Evolutionary conservation across 495 filamentous ascomycete species (phyloP), one percentile per base, ranked within the genome.

Genomic region (Chaetomium tenue): DNA sequence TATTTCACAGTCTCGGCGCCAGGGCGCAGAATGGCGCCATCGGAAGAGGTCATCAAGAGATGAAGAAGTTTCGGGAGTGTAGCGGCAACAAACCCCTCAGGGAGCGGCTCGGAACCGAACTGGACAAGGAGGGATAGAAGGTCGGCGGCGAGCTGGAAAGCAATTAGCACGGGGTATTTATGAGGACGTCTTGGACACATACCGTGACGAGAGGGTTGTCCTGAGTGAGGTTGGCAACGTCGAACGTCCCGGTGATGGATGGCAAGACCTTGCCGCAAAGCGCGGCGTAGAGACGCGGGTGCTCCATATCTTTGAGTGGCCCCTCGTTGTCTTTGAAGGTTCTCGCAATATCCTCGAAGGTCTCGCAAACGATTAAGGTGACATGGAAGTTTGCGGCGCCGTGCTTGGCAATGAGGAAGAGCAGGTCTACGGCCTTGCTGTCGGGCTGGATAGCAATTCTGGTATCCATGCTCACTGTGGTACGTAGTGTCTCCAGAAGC

Each of bases 351-450:
- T 93, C 89, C 75, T 97, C 92, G 70, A 98, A 96, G 0, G 91
- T 87, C 74, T 98, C 95, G 61, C 84, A 89, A 18, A 97, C 88
- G 22, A 96, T 81, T 78, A 89, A 83, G 1, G 86, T 87, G 44
- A 96, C 79, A 73, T 96, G 91, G 80, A 91, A 93, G 76, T 94
- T 97, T 39, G 83, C 85, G 0, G 93, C 90, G 23, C 92, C 92
- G 70, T 91, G 89, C 72, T 88, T 92, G 47, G 91, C 94, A 66
- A 98, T 83, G 46, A 87, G 86, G 75, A 98, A 97, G 40, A 98
- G 84, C 39, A 97, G 80, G 71, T 97, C 91, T 26, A 97, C 80
- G 28, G 90, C 88, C 44, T 82, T 78, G 40, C 87, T 85, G 11
- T 79, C 86, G 47, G 75, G 79, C 20, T 84, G 86, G 63, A 97